Base-by-base conservation (phyloP, 495 filamentous ascomycete species). In the Xylaria scruposa region DNA sequence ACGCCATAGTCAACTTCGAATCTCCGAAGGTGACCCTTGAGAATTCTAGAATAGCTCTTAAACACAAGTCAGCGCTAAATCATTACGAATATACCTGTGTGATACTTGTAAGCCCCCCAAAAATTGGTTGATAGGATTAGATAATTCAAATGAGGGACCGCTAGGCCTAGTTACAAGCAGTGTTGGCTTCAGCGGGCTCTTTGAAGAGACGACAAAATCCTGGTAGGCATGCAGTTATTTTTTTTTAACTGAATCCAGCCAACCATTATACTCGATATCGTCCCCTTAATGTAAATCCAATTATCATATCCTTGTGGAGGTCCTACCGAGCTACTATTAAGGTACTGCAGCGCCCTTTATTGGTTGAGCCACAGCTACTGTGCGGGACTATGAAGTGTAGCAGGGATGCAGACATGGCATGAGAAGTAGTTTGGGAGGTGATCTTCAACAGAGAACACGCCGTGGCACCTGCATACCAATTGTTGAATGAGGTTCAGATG, bases 381-480 rank as follows among this genome's bases (percentile, higher is more conserved):
- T 58, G n/a, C 49, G 49, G 49, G 49, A 53, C 21, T 33, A 59
- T 17, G 54, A 59, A 29, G 24, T 21, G 26, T 31, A 29, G 24
- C 26, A 56, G 24, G 53, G 24, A 56, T 56, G 24, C 29, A 56
- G 26, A 17, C 53, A 56, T 31, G 12, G n/a, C n/a, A 31, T 56
- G 29, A 56, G 49, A 53, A 12, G 21, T 56, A 56, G 21, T 26
- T 31, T 56, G n/a, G 5, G 53, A 56, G 13, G 26, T 6, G 13
- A 56, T 54, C 51, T 54, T 54, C 51, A 29, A 56, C 17, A 26
- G 60, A 62, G n/a, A 36, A 44, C 58, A 62, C 59, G 13, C 42
- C 8, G 8, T 29, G 36, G n/a, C 19, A 44, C 31, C 19, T 29
- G 8, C 53, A 21, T 8, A 6, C 0, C 36, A 21, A 38, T 21